Base-by-base conservation (phyloP, 2,329 filamentous ascomycete genomes). In the Trichoderma sp. region DNA sequence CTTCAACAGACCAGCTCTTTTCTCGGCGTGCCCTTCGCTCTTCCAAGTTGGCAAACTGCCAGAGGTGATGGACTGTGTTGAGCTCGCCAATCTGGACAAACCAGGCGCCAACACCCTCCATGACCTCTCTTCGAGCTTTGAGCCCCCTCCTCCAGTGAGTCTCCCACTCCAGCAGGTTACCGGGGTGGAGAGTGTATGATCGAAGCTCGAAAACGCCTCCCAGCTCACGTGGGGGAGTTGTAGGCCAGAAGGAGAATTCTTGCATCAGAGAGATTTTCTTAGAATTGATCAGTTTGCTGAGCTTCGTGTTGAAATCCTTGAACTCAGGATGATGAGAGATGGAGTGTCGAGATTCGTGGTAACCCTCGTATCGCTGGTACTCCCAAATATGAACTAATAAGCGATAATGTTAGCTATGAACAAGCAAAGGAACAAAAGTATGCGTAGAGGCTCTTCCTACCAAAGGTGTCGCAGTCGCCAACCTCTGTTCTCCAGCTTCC, bases 201-300 rank as follows among this genome's bases (percentile, higher is more conserved):
- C 96, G 92, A 40, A 99, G 87, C 83, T 99, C 96, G 78, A 99
- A 99, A 53, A 99, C 82, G 57, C 96, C 96, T 68, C 96, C 96
- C 0, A 99, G 88, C 76, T 93, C 86, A 70, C 96, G 93, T 0
- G 96, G 96, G 5, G 94, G 87, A 0, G 93, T 95, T 3, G 96
- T 99, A 1, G 96, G 96, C 96, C 96, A 99, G 87, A 99, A 99
- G 43, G 94, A 97, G 82, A 99, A 99, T 81, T 99, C 96, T 80
- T 99, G 96, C 96, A 99, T 99, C 63, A 99, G 87, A 0, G 94
- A 97, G 5, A 91, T 92, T 74, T 90, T 89, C 84, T 97, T 98
- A 72, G 88, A 88, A 70, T 86, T 89, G 77, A 99, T 95, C 71
- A 98, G 84, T n/a, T 84, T 86, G 81, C 94, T 94, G 64, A 99